phyloP scores from a whole-genome alignment of 495 filamentous ascomycete genomes.

The Trichoderma parareesei region DNA sequence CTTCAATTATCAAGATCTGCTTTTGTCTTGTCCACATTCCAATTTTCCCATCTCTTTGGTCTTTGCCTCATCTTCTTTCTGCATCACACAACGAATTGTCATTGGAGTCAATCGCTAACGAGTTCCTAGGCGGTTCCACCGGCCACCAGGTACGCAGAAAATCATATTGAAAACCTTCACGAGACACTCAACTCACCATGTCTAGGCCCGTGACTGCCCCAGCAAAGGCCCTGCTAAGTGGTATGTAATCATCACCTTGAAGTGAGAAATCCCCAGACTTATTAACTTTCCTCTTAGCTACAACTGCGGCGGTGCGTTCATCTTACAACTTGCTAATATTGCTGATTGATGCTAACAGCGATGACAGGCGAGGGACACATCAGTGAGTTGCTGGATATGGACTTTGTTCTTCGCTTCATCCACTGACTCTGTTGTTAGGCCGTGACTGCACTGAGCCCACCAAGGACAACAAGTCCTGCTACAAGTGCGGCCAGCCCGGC shows the following conservation, averaged over 20 bases:
- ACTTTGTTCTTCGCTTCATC: slow-evolving; percentile 10
- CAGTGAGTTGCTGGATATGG: slow-evolving; percentile 45
- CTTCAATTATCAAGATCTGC: neutral
- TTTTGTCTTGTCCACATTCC: neutral
- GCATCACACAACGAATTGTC: neutral
- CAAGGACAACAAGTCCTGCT: slow-evolving; percentile 90
- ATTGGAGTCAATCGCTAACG: neutral
- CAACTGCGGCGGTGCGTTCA: slow-evolving; percentile 48
- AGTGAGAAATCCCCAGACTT: slow-evolving; percentile 13
- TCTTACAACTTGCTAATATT: neutral
- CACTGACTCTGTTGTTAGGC: slow-evolving; percentile 35
- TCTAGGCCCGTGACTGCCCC: slow-evolving; percentile 84
- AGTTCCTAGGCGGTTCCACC: slow-evolving; percentile 57
- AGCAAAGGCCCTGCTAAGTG: slow-evolving; percentile 89
- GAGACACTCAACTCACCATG: neutral
- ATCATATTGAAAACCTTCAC: neutral
- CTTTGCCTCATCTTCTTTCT: neutral
- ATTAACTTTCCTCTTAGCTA: slow-evolving; percentile 33
- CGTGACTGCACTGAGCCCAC: slow-evolving; percentile 85
- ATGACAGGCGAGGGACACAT: slow-evolving; percentile 71
- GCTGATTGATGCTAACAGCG: neutral
- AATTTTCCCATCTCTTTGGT: neutral
- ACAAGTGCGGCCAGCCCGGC: slow-evolving; percentile 78
- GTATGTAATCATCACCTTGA: slow-evolving; percentile 34
- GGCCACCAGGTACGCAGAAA: slow-evolving; percentile 54